Conservation (phyloP, 1,139 yeast species). For the Lodderomyces metapsilosis region DNA sequence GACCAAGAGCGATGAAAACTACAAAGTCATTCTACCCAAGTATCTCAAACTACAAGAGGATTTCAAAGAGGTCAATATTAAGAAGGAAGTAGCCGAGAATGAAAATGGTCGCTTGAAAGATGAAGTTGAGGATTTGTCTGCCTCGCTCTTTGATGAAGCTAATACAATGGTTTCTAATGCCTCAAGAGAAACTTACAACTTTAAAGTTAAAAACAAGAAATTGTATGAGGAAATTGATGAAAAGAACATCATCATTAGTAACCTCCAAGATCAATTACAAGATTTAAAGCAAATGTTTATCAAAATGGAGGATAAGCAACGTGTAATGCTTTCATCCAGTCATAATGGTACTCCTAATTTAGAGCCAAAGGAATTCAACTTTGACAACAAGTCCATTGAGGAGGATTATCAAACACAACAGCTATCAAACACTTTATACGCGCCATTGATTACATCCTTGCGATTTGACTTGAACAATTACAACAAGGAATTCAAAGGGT, state of each 20-base stretch:
- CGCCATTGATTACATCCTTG: slow-evolving; percentile 57
- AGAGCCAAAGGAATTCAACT: slow-evolving; percentile 6
- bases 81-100: slow-evolving; percentile 44
- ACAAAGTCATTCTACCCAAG: slow-evolving; percentile 28
- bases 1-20: slow-evolving; percentile 24
- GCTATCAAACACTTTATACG: slow-evolving; percentile 32
- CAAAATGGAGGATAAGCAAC: slow-evolving; percentile 34
- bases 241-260: slow-evolving; percentile 65
- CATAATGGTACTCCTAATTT: slow-evolving; percentile 13
- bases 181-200: slow-evolving; percentile 54
- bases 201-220: slow-evolving; percentile 53
- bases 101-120: slow-evolving; percentile 58
- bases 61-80: slow-evolving; percentile 34
- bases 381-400: neutral
- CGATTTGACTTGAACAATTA: slow-evolving; percentile 56
- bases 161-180: slow-evolving; percentile 78
- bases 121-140: slow-evolving; percentile 78
- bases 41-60: slow-evolving; percentile 33
- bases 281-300: slow-evolving; percentile 61
- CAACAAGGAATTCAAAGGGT: slow-evolving; percentile 41
- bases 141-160: slow-evolving; percentile 75
- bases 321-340: slow-evolving; percentile 6
- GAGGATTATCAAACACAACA: slow-evolving; percentile 18
- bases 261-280: slow-evolving; percentile 65
- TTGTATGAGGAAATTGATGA: slow-evolving; percentile 68